Percentiles rank a stretch among this genome's conserved stretches.
These are phyloP conservation scores for Thielaviopsis populi DNA, from an alignment of 2,329 filamentous ascomycete genomes.

Conservation along the genomic window DNA sequence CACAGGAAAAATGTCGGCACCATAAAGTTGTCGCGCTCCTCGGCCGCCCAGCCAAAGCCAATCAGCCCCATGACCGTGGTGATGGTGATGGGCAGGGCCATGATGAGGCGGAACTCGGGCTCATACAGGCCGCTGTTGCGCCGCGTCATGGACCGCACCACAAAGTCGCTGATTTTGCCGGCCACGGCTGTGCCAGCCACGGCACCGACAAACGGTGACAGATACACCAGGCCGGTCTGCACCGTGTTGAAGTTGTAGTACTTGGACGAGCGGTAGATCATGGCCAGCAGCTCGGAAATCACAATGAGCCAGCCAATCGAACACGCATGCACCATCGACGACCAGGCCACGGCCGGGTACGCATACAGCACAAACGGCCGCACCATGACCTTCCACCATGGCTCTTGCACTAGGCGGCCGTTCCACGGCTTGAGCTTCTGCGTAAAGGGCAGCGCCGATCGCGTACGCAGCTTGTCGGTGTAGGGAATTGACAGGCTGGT, in stretches of 20 bases:
- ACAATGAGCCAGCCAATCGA: slow-evolving; percentile 77
- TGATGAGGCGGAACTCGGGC: slow-evolving; percentile 80
- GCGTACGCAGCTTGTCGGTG: slow-evolving; percentile 52
- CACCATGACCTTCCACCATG: slow-evolving; percentile 61
- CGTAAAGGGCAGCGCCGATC: slow-evolving; percentile 53
- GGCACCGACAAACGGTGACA: slow-evolving; percentile 79
- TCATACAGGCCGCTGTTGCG: slow-evolving; percentile 91
- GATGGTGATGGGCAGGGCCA: slow-evolving; percentile 67
- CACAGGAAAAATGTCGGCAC: slow-evolving; percentile 91
- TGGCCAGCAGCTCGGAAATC: slow-evolving; percentile 70
- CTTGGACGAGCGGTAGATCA: slow-evolving; percentile 55
- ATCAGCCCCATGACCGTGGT: slow-evolving; percentile 75
- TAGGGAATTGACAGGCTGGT: slow-evolving; percentile 32
- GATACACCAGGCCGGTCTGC: slow-evolving; percentile 71
- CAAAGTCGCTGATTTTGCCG: slow-evolving; percentile 70
- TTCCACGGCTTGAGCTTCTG: slow-evolving; percentile 65
- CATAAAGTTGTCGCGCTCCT: slow-evolving; percentile 65
- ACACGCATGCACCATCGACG: slow-evolving; percentile 66
- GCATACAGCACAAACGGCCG: slow-evolving; percentile 75
- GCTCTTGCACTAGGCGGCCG: slow-evolving; percentile 62
- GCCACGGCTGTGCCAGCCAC: slow-evolving; percentile 85
- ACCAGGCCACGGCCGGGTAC: slow-evolving; percentile 86
- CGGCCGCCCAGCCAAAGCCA: slow-evolving; percentile 88
- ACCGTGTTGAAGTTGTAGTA: slow-evolving; percentile 70
- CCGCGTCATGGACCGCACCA: slow-evolving; percentile 67